These are phyloP conservation scores for Calycina herbarum DNA, from an alignment of 2,329 filamentous ascomycete species.

Conservation along the genomic window DNA sequence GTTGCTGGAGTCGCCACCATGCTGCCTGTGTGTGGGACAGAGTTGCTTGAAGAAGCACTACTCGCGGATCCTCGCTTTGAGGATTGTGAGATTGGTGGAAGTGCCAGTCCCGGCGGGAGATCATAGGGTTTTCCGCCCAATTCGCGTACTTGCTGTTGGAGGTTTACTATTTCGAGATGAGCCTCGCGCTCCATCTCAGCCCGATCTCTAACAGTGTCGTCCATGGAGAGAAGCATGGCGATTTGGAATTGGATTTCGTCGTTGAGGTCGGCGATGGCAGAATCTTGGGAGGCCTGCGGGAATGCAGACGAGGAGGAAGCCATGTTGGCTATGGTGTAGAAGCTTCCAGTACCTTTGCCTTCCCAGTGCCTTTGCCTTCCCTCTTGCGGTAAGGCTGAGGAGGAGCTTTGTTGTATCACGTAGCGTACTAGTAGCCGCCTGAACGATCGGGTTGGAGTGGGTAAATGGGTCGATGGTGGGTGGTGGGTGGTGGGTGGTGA, in stretches of 20 bases:
- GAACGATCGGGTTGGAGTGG: neutral
- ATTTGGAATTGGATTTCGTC: constrained; percentile 47
- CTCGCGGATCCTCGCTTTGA: constrained; percentile 5
- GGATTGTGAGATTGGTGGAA: constrained; percentile 3
- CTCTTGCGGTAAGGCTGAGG: constrained; percentile 7
- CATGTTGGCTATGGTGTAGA: neutral
- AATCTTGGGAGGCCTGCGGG: neutral
- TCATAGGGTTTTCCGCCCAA: neutral
- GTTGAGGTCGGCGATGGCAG: constrained; percentile 26
- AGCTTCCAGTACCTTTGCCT: too few species aligned
- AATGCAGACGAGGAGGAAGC: neutral
- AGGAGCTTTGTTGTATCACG: neutral
- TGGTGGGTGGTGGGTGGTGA: too few species aligned
- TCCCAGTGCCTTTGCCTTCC: neutral
- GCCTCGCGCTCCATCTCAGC: constrained; percentile 32
- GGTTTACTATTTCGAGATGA: constrained; percentile 28
- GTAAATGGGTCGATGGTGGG: too few species aligned
- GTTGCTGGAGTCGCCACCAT: neutral
- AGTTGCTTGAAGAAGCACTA: neutral
- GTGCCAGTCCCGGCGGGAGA: neutral
- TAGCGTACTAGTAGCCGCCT: neutral
- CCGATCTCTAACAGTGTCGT: constrained; percentile 31
- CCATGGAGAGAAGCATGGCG: constrained; percentile 47
- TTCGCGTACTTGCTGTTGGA: constrained; percentile 1
- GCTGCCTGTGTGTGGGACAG: neutral